These are phyloP conservation scores for Thinopyrum elongatum DNA, from an alignment of 176 grass and related monocot species.

Conservation along the genomic window DNA sequence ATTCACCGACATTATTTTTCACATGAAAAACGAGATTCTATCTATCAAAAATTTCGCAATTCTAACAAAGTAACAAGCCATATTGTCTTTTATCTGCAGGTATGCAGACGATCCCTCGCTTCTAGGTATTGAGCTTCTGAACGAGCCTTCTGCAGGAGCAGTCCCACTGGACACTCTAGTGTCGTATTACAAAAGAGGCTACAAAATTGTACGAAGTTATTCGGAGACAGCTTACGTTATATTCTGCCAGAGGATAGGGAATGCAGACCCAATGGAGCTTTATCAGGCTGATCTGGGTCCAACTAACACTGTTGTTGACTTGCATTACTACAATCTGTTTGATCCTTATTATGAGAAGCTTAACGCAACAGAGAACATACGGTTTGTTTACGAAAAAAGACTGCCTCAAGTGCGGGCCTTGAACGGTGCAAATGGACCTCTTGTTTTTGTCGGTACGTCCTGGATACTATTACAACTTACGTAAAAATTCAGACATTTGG, in stretches of 20 bases:
- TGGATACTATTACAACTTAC: not conserved
- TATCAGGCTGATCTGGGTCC: conserved; percentile 61
- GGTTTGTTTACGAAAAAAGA: conserved; percentile 61
- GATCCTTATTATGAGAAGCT: conserved; percentile 65
- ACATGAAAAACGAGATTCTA: not conserved
- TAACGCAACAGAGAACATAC: conserved; percentile 70
- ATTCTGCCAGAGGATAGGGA: conserved; percentile 89
- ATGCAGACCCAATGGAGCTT: conserved; percentile 83
- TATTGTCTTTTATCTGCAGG: conserved; percentile 39
- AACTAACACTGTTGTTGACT: conserved; percentile 70
- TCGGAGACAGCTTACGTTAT: conserved; percentile 75
- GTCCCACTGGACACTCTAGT: conserved; percentile 61
- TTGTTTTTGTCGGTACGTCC: conserved; percentile 76
- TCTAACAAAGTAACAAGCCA: not conserved
- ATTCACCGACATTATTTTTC: not conserved
- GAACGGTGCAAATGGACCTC: conserved; percentile 70
- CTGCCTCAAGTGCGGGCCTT: conserved; percentile 60
- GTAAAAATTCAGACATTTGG: not conserved
- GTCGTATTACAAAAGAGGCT: conserved; percentile 74
- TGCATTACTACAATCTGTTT: conserved; percentile 94
- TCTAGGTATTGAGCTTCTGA: conserved; percentile 82
- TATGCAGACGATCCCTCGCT: conserved; percentile 65
- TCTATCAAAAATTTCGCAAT: not conserved
- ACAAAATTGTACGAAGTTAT: conserved; percentile 76
- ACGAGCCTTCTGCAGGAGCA: conserved; percentile 69